A percentile compares a stretch with the other conserved stretches of the same genome.
These are phyloP conservation scores for Petunia secreta DNA, from an alignment of 257 asterid genomes.

Conservation along the genomic window DNA sequence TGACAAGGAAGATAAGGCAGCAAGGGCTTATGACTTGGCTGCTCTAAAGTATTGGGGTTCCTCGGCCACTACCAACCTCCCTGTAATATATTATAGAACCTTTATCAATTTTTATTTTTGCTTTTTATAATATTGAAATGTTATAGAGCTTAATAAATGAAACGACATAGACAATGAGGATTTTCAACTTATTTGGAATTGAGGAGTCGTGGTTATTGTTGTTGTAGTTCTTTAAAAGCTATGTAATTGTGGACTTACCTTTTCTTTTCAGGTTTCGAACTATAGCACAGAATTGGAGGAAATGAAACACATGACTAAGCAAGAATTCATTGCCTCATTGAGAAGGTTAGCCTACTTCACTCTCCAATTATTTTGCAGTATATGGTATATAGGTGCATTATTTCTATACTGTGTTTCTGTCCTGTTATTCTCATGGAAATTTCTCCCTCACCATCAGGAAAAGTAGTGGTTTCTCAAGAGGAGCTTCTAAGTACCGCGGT, in stretches of 20 bases:
- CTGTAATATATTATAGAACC: slow-evolving; percentile 39
- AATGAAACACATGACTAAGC: slow-evolving; percentile 76
- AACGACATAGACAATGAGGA: too few species aligned
- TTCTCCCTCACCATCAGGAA: slow-evolving; percentile 44
- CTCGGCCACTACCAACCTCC: slow-evolving; percentile 80
- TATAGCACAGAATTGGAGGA: slow-evolving; percentile 75
- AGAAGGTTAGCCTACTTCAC: slow-evolving; percentile 53
- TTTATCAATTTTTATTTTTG: neutral
- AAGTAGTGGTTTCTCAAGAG: slow-evolving; percentile 90
- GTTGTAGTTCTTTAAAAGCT: too few species aligned
- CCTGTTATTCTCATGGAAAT: too few species aligned
- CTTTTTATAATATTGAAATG: neutral
- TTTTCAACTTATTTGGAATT: too few species aligned
- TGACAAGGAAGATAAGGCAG: slow-evolving; percentile 92
- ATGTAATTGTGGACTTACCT: neutral
- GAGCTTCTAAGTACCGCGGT: slow-evolving; percentile 83
- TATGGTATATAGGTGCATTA: too few species aligned
- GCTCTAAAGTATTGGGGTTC: slow-evolving; percentile 67
- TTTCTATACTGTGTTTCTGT: too few species aligned
- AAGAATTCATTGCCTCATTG: slow-evolving; percentile 87
- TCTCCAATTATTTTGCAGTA: too few species aligned
- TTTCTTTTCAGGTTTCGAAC: slow-evolving; percentile 51
- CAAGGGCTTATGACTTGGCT: slow-evolving; percentile 59
- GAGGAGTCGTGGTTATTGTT: too few species aligned
- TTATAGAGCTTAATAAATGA: neutral